Conservation (phyloP, 225 moss, liverwort and hornwort genomes). For the Polytrichum commune region DNA sequence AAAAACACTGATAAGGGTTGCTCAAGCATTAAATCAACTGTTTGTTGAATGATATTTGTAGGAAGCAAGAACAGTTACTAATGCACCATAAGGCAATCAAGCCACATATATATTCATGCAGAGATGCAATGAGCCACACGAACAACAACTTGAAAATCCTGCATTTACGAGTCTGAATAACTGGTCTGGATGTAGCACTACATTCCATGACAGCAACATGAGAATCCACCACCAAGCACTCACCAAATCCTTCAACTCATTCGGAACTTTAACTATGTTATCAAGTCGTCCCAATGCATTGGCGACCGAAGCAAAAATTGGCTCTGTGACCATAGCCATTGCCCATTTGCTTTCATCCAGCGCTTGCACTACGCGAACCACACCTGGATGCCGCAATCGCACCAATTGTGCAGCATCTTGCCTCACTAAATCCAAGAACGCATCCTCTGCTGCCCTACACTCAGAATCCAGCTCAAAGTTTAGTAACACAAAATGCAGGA, state of each 20-base stretch:
- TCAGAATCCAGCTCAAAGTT: too few relatives aligned
- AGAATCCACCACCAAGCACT: slow-evolving; percentile 5
- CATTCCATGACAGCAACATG: neutral
- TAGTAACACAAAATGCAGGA: too few relatives aligned
- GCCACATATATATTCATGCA: too few relatives aligned
- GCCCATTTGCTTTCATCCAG: slow-evolving; percentile 64
- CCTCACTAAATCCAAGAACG: slow-evolving; percentile 57
- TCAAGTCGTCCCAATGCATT: slow-evolving; percentile 50
- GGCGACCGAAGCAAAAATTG: slow-evolving; percentile 63
- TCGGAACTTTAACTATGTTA: slow-evolving; percentile 34
- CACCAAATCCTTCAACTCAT: slow-evolving; percentile 50
- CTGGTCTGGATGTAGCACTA: too few relatives aligned
- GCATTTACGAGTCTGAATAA: too few relatives aligned
- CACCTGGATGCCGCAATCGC: slow-evolving; percentile 57
- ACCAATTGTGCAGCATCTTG: slow-evolving; percentile 58
- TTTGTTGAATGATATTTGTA: too few relatives aligned
- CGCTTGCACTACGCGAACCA: slow-evolving; percentile 57
- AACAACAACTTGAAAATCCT: too few relatives aligned
- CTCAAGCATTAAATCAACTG: too few relatives aligned
- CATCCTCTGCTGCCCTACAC: slow-evolving; percentile 51
- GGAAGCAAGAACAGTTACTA: too few relatives aligned
- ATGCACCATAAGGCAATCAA: too few relatives aligned
- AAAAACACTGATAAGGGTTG: too few relatives aligned
- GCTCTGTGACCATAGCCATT: slow-evolving; percentile 70
- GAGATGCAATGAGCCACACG: too few relatives aligned